Evolutionary conservation across 2,329 filamentous ascomycete genomes (phyloP), one percentile per base, ranked within the genome.

Genomic region (Curvularia hawaiiensis): DNA sequence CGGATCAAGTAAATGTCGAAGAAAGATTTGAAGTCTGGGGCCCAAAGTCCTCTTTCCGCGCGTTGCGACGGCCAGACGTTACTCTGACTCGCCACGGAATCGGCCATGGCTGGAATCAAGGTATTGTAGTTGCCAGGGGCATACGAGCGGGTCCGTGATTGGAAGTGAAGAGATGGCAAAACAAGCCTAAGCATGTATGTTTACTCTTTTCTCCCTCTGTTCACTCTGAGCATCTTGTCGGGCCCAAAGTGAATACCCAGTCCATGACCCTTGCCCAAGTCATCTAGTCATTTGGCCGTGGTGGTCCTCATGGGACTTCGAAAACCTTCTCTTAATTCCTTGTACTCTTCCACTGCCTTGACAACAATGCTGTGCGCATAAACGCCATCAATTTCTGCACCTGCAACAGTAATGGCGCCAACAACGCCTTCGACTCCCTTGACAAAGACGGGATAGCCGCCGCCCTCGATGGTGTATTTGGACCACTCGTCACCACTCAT

Each of bases 301-400:
- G 66, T 63, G 24, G 63, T 68, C 33, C 73, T 60, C 72, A 72
- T 71, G 3, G 73, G 73, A 49, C 71, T 75, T 54, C 64, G 67
- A 30, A 67, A 72, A 11, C 72, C 73, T 26, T 75, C 73, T 33
- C 72, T 61, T 54, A 75, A 56, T 56, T 72, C 70, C 71, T 64
- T 81, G 64, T 83, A 82, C 60, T 85, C 83, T 65, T 81, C 80
- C 41, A 92, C 80, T 1, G 85, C 86, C 72, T 92, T 88, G 0
- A 90, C 83, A 68, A 94, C 86, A 38, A 92, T 84, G 9, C 85
- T 86, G 75, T 95, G 91, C 74, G 93, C 90, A 78, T 92, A 84
- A 66, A 90, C 82, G 75, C 92, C 88, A 79, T 87, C 89, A 73
- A 94, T 74, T 0, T 54, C 60, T 16, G 52, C 20, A 4, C 90